A percentile compares a stretch with the other conserved stretches of the same genome.
Evolutionary conservation across 352 stramenopile species (phyloP).

Genomic region (Phytophthora ohioensis): DNA sequence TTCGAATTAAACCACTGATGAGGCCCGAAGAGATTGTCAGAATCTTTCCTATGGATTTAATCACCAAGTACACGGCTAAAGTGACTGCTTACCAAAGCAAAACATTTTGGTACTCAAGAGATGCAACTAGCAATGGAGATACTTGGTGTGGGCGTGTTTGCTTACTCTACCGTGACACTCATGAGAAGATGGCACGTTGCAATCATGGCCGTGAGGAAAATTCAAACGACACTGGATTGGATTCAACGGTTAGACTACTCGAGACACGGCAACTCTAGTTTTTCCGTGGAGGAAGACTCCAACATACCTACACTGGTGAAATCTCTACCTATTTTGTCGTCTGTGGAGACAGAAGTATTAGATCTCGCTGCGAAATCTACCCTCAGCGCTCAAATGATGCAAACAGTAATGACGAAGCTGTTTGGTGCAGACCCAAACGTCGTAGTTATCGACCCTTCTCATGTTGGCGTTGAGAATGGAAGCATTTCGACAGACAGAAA

Average conservation of each 20-base stretch:
- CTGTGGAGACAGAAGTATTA: too few species aligned
- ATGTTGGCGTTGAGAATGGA: too few species aligned
- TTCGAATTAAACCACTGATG: not conserved
- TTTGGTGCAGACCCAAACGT: too few species aligned
- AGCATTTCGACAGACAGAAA: too few species aligned
- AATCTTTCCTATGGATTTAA: conserved; percentile 11
- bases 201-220: not conserved
- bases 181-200: conserved; percentile 13
- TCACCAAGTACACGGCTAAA: conserved; percentile 7
- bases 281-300: too few species aligned
- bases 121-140: conserved; percentile 8
- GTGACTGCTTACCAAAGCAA: conserved; percentile 8
- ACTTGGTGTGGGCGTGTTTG: conserved; percentile 4
- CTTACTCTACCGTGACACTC: not conserved
- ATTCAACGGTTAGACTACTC: not conserved
- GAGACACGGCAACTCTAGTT: too few species aligned
- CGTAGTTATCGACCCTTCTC: too few species aligned
- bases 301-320: too few species aligned
- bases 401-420: too few species aligned
- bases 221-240: conserved; percentile 9
- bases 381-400: too few species aligned
- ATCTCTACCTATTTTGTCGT: too few species aligned
- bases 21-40: not conserved
- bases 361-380: too few species aligned
- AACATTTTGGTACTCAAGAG: not conserved